Evolutionary conservation across 2,329 filamentous ascomycete genomes (phyloP).

Genomic region (Magnaporthales sp.): DNA sequence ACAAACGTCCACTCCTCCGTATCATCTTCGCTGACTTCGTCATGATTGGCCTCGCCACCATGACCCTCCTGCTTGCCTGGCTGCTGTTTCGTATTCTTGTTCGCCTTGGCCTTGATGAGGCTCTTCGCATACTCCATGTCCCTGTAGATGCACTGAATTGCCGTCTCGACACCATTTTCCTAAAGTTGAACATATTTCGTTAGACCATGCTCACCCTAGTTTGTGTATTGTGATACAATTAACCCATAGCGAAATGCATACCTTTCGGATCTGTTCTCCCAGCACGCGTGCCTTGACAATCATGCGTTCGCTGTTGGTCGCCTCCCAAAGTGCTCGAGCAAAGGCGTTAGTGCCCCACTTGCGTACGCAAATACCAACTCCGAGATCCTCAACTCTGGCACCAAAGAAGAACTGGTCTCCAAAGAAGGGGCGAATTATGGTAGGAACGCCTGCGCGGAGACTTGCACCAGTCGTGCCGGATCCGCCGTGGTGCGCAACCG

Average conservation of each 20-base stretch:
- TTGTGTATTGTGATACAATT: background rate
- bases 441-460: conserved; percentile 81
- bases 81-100: conserved; percentile 32
- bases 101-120: conserved; percentile 60
- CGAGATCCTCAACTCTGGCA: conserved; percentile 79
- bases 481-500: conserved; percentile 88
- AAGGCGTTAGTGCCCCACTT: conserved; percentile 84
- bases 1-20: conserved; percentile 7
- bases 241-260: conserved; percentile 34
- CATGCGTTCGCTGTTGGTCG: conserved; percentile 84
- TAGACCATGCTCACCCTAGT: background rate
- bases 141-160: conserved; percentile 88
- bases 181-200: conserved; percentile 29
- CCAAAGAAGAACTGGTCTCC: conserved; percentile 98
- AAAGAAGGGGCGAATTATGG: conserved; percentile 94
- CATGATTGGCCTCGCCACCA: background rate
- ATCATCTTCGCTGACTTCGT: conserved; percentile 1
- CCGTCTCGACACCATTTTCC: conserved; percentile 85
- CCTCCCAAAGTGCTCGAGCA: conserved; percentile 81
- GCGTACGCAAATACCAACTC: conserved; percentile 82
- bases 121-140: conserved; percentile 89
- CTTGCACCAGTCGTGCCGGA: conserved; percentile 93
- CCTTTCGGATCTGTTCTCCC: conserved; percentile 79
- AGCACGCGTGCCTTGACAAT: conserved; percentile 74
- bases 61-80: background rate